phyloP scores from a whole-genome alignment of 306 rosid genomes.

The Boehmeria nivea region DNA sequence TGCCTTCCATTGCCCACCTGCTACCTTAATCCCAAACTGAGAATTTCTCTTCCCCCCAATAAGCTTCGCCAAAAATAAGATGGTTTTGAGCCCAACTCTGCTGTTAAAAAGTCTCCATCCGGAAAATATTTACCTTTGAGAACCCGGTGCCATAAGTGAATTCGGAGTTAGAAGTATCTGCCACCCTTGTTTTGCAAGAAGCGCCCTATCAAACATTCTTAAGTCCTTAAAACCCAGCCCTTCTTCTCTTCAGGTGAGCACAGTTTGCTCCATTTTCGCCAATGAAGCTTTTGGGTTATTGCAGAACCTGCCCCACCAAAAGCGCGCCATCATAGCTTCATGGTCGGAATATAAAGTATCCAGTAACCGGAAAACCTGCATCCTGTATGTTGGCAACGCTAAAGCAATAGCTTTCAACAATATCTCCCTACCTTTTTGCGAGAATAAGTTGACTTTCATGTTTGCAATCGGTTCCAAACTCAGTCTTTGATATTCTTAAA shows the following conservation, averaged over 20 bases:
- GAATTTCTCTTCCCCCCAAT: background rate
- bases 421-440: background rate
- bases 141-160: background rate
- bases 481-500: background rate
- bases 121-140: background rate
- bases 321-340: background rate
- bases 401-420: background rate
- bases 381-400: background rate
- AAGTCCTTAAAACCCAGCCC: background rate
- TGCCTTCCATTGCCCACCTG: no score
- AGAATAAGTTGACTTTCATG: background rate
- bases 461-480: background rate
- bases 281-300: background rate
- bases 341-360: no score
- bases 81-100: background rate
- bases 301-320: background rate
- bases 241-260: background rate
- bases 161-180: background rate
- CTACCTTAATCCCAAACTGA: background rate
- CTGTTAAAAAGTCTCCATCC: background rate
- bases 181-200: background rate
- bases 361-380: background rate
- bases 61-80: background rate
- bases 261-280: background rate
- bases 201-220: background rate